These are phyloP conservation scores for Pharnaceum exiguum DNA, from an alignment of 148 eudicot genomes.

Conservation along the genomic window DNA sequence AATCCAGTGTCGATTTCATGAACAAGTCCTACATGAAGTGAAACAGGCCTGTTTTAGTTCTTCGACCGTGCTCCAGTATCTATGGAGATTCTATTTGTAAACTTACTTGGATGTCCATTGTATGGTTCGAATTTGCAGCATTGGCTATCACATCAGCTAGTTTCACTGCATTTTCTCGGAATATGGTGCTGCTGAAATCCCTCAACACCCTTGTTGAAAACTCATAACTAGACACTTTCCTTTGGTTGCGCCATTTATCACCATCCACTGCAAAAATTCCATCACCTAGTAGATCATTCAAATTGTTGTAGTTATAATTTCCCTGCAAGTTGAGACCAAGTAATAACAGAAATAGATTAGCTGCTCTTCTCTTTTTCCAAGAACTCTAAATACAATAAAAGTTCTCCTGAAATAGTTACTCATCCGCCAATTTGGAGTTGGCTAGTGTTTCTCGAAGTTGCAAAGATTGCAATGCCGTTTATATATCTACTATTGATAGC, in stretches of 20 bases:
- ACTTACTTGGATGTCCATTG: conserved; percentile 62
- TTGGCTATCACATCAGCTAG: conserved; percentile 50
- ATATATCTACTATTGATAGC: no score
- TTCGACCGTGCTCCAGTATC: not conserved
- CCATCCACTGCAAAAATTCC: conserved; percentile 79
- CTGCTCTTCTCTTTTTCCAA: no score
- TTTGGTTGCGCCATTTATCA: conserved; percentile 66
- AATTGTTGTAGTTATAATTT: conserved; percentile 26
- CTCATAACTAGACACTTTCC: conserved; percentile 66
- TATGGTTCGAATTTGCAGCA: conserved; percentile 35
- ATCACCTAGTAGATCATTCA: conserved; percentile 61
- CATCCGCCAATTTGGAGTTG: no score
- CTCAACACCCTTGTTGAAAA: conserved; percentile 61
- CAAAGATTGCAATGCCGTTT: no score
- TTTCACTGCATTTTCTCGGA: conserved; percentile 46
- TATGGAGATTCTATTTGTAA: not conserved
- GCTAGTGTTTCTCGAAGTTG: no score
- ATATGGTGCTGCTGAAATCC: conserved; percentile 54
- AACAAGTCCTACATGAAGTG: conserved; percentile 51
- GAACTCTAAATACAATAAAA: no score
- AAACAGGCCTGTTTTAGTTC: not conserved
- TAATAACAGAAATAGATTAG: no score
- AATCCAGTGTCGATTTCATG: conserved; percentile 73
- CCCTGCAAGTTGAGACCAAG: conserved; percentile 36
- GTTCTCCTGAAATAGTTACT: no score